A percentile compares a stretch with the other conserved stretches of the same genome.
These are phyloP conservation scores for Dictyostelium purpureum DNA, from an alignment of 78 protist species.

Conservation along the genomic window DNA sequence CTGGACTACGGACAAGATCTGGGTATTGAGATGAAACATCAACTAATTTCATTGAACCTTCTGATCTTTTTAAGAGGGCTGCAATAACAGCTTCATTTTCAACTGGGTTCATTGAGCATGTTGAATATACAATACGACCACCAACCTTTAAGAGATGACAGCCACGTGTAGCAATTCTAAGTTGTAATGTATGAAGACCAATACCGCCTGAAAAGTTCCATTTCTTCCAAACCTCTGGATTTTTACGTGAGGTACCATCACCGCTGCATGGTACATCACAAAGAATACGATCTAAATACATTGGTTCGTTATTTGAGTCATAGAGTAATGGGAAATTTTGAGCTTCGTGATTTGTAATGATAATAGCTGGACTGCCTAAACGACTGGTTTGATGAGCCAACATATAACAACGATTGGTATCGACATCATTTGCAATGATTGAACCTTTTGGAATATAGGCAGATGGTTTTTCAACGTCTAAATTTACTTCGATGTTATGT, in stretches of 20 bases:
- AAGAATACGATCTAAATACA: constrained; percentile 93
- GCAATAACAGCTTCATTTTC: constrained; percentile 99
- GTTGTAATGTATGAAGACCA: constrained; percentile 90
- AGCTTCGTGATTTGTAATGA: constrained; percentile 94
- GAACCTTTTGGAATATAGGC: constrained; percentile 21
- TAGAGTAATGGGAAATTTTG: constrained; percentile 65
- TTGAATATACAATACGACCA: constrained; percentile 97
- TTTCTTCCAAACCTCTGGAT: constrained; percentile 87
- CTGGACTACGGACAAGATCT: constrained; percentile 68
- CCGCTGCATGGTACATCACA: constrained; percentile 98
- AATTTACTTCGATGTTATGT: background rate
- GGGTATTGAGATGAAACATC: constrained; percentile 84
- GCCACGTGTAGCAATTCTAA: constrained; percentile 89
- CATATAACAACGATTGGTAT: constrained; percentile 92
- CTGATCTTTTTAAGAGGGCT: constrained; percentile 61
- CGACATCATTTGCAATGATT: constrained; percentile 98
- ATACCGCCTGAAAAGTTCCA: constrained; percentile 84
- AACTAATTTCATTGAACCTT: constrained; percentile 86
- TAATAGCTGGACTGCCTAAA: constrained; percentile 76
- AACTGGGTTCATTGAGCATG: constrained; percentile 98
- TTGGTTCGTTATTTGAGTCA: constrained; percentile 11
- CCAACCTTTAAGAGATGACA: constrained; percentile 89
- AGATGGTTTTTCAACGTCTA: background rate
- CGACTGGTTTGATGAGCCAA: constrained; percentile 92
- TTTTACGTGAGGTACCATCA: constrained; percentile 99